Evolutionary conservation across 2,329 filamentous ascomycete species (phyloP).

Genomic region (Trichoderma arundinaceum): DNA sequence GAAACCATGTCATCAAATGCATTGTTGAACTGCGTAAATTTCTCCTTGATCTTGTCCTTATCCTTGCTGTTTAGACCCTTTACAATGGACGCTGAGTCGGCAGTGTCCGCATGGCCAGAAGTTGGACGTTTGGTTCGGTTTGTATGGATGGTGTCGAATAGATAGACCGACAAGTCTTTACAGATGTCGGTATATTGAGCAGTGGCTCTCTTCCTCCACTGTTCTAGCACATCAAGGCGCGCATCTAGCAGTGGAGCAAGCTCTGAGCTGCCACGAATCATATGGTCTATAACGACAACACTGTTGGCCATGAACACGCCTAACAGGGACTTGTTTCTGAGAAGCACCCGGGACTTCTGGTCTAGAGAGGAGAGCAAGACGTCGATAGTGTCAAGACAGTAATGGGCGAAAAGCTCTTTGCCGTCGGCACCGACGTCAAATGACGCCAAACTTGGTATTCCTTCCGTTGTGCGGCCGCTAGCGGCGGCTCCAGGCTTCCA

Average conservation of each 20-base stretch:
- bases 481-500: constrained; percentile 68
- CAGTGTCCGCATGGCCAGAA: constrained; percentile 78
- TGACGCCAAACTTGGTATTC: constrained; percentile 72
- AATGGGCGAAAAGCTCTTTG: constrained; percentile 84
- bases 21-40: constrained; percentile 89
- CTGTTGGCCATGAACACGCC: constrained; percentile 93
- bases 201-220: constrained; percentile 86
- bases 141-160: constrained; percentile 92
- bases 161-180: constrained; percentile 82
- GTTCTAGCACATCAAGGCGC: constrained; percentile 71
- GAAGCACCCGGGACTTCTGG: constrained; percentile 70
- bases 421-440: constrained; percentile 92
- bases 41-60: constrained; percentile 94
- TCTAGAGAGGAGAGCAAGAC: constrained; percentile 77
- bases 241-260: constrained; percentile 73
- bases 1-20: constrained; percentile 87
- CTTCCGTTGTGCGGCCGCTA: constrained; percentile 63
- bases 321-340: constrained; percentile 78
- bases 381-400: constrained; percentile 88
- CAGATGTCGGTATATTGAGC: constrained; percentile 83
- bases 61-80: constrained; percentile 87
- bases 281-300: constrained; percentile 80
- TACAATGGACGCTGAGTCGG: constrained; percentile 82
- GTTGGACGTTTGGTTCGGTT: constrained; percentile 74
- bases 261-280: constrained; percentile 76